phyloP scores from a whole-genome alignment of 129 eudicot species.

The Solidago caesia region DNA sequence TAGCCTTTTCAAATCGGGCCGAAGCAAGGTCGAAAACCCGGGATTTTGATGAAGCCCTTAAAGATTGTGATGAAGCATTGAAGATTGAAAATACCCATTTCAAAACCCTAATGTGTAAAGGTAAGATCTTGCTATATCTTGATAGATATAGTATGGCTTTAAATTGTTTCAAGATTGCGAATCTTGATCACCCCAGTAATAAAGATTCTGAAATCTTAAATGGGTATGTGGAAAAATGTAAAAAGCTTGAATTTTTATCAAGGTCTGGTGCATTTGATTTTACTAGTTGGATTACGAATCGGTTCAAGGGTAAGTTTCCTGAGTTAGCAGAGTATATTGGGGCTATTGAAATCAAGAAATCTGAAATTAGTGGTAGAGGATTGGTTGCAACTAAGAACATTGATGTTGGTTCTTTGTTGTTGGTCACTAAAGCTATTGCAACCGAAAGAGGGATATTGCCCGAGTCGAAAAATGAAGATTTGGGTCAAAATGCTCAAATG shows the following conservation, averaged over 20 bases:
- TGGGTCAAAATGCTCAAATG: constrained; percentile 59
- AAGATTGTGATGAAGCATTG: constrained; percentile 81
- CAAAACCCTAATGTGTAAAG: constrained; percentile 82
- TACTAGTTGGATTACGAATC: constrained; percentile 61
- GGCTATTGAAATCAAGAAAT: constrained; percentile 66
- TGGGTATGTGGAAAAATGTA: constrained; percentile 68
- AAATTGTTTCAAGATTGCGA: constrained; percentile 62
- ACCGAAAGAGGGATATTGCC: constrained; percentile 83
- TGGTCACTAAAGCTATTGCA: constrained; percentile 78
- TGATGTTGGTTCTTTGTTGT: constrained; percentile 65
- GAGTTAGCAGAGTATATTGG: constrained; percentile 86
- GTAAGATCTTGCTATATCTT: constrained; percentile 63
- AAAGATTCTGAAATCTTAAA: constrained; percentile 51
- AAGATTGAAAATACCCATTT: constrained; percentile 63
- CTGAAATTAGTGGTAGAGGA: constrained; percentile 87
- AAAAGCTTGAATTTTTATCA: constrained; percentile 63
- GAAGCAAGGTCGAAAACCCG: constrained; percentile 59
- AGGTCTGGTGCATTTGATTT: constrained; percentile 80
- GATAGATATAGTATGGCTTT: constrained; percentile 58
- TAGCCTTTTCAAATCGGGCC: constrained; percentile 80
- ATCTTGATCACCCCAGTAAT: constrained; percentile 51
- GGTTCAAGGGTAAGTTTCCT: constrained; percentile 67
- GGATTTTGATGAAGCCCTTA: constrained; percentile 47
- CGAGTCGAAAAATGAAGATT: constrained; percentile 36
- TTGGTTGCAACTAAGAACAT: constrained; percentile 62